These are phyloP conservation scores for Colletotrichum liaoningense DNA, from an alignment of 2,329 filamentous ascomycete genomes.

Conservation along the genomic window DNA sequence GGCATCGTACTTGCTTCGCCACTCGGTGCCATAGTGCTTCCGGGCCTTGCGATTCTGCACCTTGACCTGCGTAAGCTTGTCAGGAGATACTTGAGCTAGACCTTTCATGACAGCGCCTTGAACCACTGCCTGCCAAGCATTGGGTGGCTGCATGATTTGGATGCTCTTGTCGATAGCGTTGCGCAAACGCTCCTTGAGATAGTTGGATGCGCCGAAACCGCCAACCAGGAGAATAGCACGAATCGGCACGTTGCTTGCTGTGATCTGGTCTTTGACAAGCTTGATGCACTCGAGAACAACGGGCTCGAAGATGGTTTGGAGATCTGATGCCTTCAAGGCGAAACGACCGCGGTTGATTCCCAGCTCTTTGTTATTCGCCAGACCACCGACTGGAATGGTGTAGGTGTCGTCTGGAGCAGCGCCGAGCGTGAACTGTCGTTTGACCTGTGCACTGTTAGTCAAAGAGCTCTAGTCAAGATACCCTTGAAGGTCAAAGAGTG, in stretches of 20 bases:
- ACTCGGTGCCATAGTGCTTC: slow-evolving; percentile 84
- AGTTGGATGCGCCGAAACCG: slow-evolving; percentile 59
- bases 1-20: slow-evolving; percentile 84
- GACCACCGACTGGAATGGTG: slow-evolving; percentile 49
- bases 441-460: slow-evolving; percentile 44
- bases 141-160: slow-evolving; percentile 59
- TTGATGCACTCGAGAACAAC: slow-evolving; percentile 56
- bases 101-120: slow-evolving; percentile 64
- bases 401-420: slow-evolving; percentile 50
- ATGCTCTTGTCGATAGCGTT: slow-evolving; percentile 48
- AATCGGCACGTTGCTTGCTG: slow-evolving; percentile 53
- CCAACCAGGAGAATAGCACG: slow-evolving; percentile 60
- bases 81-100: slow-evolving; percentile 49
- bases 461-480: slow-evolving; percentile 32
- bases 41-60: slow-evolving; percentile 70
- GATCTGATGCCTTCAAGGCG: slow-evolving; percentile 50
- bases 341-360: slow-evolving; percentile 51
- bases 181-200: slow-evolving; percentile 55
- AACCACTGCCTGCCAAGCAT: slow-evolving; percentile 62
- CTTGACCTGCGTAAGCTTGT: slow-evolving; percentile 48
- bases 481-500: not conserved
- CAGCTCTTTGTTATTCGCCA: slow-evolving; percentile 49
- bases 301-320: slow-evolving; percentile 56
- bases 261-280: slow-evolving; percentile 56
- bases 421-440: slow-evolving; percentile 44